Conservation (phyloP, 768 basidiomycete genomes). For the Naganishia randhawae region DNA sequence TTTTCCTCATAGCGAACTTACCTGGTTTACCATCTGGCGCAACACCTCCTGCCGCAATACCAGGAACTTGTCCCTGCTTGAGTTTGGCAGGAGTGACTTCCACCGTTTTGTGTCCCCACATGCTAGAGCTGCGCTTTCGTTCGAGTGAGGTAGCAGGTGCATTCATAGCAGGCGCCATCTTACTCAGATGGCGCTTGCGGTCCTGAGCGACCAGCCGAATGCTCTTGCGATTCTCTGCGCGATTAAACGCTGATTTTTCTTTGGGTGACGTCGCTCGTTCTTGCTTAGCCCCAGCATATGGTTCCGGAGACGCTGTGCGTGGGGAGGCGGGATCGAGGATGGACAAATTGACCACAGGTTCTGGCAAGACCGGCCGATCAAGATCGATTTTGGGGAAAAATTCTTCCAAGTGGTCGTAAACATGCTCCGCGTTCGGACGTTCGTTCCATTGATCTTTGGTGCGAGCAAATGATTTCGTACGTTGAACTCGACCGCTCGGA, state of each 20-base stretch:
- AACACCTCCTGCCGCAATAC: slow-evolving; percentile 33
- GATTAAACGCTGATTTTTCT: slow-evolving; percentile 37
- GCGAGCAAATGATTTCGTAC: slow-evolving; percentile 62
- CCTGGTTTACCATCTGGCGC: slow-evolving; percentile 37
- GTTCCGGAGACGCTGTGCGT: slow-evolving; percentile 13
- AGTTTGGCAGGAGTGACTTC: slow-evolving; percentile 79
- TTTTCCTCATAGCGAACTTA: slow-evolving; percentile 3
- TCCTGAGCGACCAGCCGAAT: slow-evolving; percentile 89
- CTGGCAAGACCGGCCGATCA: slow-evolving; percentile 78
- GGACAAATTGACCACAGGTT: neutral
- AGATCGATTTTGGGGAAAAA: slow-evolving; percentile 96
- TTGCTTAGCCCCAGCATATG: neutral
- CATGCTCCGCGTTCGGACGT: slow-evolving; percentile 84
- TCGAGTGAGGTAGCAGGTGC: slow-evolving; percentile 55
- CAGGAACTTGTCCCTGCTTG: slow-evolving; percentile 42
- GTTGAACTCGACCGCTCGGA: slow-evolving; percentile 31
- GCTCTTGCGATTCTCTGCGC: slow-evolving; percentile 59
- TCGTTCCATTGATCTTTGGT: slow-evolving; percentile 74
- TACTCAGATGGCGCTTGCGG: slow-evolving; percentile 59
- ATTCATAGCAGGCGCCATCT: slow-evolving; percentile 28
- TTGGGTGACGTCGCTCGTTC: slow-evolving; percentile 3
- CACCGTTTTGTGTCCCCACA: slow-evolving; percentile 90
- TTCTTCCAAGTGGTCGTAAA: slow-evolving; percentile 85
- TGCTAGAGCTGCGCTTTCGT: slow-evolving; percentile 82
- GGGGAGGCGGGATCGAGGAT: slow-evolving; percentile 10